Base-by-base conservation (phyloP, 176 grass and related monocot genomes). In the Ensete ventricosum region DNA sequence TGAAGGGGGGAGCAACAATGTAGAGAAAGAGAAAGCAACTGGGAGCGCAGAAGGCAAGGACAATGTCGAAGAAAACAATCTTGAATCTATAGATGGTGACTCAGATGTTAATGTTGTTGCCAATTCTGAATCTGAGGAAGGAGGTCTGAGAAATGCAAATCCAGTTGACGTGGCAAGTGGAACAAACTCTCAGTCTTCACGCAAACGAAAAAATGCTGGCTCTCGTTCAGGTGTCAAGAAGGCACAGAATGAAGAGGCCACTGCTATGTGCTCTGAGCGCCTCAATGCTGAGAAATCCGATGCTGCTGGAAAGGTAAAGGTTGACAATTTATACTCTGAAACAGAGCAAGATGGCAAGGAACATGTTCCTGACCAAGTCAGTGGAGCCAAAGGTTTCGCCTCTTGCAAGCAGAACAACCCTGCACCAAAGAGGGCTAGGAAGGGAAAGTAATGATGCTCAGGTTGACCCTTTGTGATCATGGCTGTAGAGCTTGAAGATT, bases 71-170 rank as follows among this genome's bases (percentile, higher is more conserved):
- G 73, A 63, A 7, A 64, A 64, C 14, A 73, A 75, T 19, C 3
- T 29, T 57, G 75, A 66, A 16, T 69, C 9, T 10, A 54, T 24
- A 9, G 13, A 52, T 79, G 76, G 27, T 20, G 72, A 72, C 59
- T 76, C 79, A 9, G 80, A 85, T 75, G 70, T 48, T 51, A 72
- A 79, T 23, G 43, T 22, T 23, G 43, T 22, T 76, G 77, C 66
- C 62, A 76, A 21, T 17, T n/a, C 43, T 75, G 67, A 48, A 50
- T 3, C 54, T 19, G 73, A 74, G 54, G 54, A 26, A 34, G 22
- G 1, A 17, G 65, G 65, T 9, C 14, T 6, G 26, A 69, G 27
- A 14, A 67, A 67, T 6, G 4, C 34, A 43, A 43, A 23, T 23
- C 0, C 7, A 9, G n/a, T 63, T 21, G 11, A 11, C 24, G 2